A percentile compares a stretch with the other conserved stretches of the same genome.
These are phyloP conservation scores for Mycena leptocephala DNA, from an alignment of 768 basidiomycete species.

Conservation along the genomic window DNA sequence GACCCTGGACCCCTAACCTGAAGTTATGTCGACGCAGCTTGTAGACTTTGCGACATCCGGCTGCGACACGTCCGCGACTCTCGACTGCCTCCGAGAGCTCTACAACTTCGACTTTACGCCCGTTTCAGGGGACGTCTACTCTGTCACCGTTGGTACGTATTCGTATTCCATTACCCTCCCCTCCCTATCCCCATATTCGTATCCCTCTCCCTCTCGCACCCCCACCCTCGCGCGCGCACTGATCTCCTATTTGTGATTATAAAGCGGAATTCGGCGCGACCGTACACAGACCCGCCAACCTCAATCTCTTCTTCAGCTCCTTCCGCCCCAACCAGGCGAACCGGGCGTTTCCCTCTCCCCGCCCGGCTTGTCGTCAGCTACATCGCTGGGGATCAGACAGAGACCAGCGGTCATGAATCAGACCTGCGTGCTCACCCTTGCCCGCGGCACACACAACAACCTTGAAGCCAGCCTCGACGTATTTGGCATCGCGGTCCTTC, in stretches of 20 bases:
- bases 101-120: conserved; percentile 29
- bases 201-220: too few species aligned
- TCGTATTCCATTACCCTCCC: not conserved
- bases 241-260: not conserved
- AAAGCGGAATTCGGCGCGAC: conserved; percentile 22
- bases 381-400: too few species aligned
- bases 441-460: too few species aligned
- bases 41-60: conserved; percentile 7
- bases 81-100: conserved; percentile 25
- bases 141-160: conserved; percentile 14
- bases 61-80: conserved; percentile 19
- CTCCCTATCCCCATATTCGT: too few species aligned
- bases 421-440: too few species aligned
- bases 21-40: not conserved
- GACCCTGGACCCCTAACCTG: not conserved
- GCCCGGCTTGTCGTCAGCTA: too few species aligned
- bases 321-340: conserved; percentile 15
- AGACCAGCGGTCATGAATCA: too few species aligned
- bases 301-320: conserved; percentile 21
- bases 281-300: conserved; percentile 20
- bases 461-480: too few species aligned
- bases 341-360: too few species aligned
- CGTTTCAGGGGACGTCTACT: too few species aligned
- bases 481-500: too few species aligned
- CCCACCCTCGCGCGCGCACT: too few species aligned